A percentile compares a stretch with the other conserved stretches of the same genome.
Conservation (phyloP, 2,329 filamentous ascomycete species). For the Penicillium freii region DNA sequence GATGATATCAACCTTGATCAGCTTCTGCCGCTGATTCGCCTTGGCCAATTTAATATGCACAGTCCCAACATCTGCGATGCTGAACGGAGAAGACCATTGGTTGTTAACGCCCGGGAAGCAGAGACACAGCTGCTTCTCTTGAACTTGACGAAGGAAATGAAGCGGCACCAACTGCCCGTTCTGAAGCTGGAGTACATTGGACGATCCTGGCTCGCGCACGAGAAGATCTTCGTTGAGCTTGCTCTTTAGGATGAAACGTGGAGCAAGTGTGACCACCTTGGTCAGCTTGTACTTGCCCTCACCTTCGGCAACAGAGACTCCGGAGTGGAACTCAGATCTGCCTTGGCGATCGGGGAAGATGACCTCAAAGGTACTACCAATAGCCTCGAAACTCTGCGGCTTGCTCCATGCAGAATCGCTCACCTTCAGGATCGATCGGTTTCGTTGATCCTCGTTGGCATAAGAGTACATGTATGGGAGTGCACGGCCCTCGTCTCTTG, state of each 20-base stretch:
- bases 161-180: slow-evolving; percentile 78
- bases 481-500: slow-evolving; percentile 57
- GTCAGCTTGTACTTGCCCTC: slow-evolving; percentile 98
- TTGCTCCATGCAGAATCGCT: slow-evolving; percentile 95
- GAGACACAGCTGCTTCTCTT: slow-evolving; percentile 83
- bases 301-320: slow-evolving; percentile 82
- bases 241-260: slow-evolving; percentile 91
- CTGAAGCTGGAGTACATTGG: slow-evolving; percentile 75
- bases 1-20: slow-evolving; percentile 83
- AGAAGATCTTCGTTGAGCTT: slow-evolving; percentile 84
- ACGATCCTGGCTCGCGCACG: slow-evolving; percentile 87
- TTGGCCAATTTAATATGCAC: slow-evolving; percentile 93
- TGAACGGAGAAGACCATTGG: slow-evolving; percentile 96
- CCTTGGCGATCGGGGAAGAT: slow-evolving; percentile 71
- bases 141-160: slow-evolving; percentile 80
- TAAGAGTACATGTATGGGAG: slow-evolving; percentile 96
- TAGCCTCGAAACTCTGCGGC: slow-evolving; percentile 95
- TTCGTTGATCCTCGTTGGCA: slow-evolving; percentile 81
- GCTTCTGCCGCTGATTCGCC: slow-evolving; percentile 79
- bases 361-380: slow-evolving; percentile 88
- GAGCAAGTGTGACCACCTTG: slow-evolving; percentile 89
- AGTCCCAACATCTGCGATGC: slow-evolving; percentile 90
- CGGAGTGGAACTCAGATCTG: slow-evolving; percentile 81
- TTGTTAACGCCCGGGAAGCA: slow-evolving; percentile 94
- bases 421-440: slow-evolving; percentile 82